Percentiles rank a stretch among this genome's conserved stretches.
phyloP scores from a whole-genome alignment of 1,284 basidiomycete species.

The Waitea zeae region DNA sequence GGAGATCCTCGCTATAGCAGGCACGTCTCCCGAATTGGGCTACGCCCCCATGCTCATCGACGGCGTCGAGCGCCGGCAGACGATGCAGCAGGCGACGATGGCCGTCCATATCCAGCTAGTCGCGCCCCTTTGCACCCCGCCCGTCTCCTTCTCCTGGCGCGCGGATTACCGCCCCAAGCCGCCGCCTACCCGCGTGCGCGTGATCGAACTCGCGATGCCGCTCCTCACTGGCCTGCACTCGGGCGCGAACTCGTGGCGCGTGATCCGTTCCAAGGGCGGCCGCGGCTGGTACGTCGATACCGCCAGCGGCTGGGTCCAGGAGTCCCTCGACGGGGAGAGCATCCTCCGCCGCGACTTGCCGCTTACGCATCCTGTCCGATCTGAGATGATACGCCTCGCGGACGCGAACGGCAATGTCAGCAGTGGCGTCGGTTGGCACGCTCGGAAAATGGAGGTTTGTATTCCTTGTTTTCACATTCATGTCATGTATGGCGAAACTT shows the following conservation, averaged over 20 bases:
- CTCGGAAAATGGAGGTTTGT: constrained; percentile 90
- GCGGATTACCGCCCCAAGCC: constrained; percentile 16
- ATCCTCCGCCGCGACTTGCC: constrained; percentile 44
- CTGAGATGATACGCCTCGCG: constrained; percentile 56
- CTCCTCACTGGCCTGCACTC: constrained; percentile 56
- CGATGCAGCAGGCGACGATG: constrained; percentile 37
- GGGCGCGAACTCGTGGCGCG: constrained; percentile 75
- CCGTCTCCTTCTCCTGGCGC: constrained; percentile 31
- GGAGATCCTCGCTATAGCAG: constrained; percentile 74
- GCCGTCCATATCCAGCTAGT: constrained; percentile 58
- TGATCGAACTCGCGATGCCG: constrained; percentile 73
- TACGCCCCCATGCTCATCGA: constrained; percentile 22
- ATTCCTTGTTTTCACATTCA: constrained; percentile 1
- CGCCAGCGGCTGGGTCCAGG: constrained; percentile 60
- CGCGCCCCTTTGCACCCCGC: constrained; percentile 63
- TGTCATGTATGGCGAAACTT: constrained; percentile 2
- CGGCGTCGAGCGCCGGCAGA: constrained; percentile 16
- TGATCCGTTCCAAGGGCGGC: constrained; percentile 80
- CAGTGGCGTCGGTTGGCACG: constrained; percentile 89
- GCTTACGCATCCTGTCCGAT: constrained; percentile 44
- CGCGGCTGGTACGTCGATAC: constrained; percentile 93
- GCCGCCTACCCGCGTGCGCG: constrained; percentile 65
- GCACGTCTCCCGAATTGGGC: constrained; percentile 63
- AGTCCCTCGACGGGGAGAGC: constrained; percentile 14
- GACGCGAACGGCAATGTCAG: constrained; percentile 78